Base-by-base conservation (phyloP, 2,329 filamentous ascomycete species). In the Paramyrothecium roridum region DNA sequence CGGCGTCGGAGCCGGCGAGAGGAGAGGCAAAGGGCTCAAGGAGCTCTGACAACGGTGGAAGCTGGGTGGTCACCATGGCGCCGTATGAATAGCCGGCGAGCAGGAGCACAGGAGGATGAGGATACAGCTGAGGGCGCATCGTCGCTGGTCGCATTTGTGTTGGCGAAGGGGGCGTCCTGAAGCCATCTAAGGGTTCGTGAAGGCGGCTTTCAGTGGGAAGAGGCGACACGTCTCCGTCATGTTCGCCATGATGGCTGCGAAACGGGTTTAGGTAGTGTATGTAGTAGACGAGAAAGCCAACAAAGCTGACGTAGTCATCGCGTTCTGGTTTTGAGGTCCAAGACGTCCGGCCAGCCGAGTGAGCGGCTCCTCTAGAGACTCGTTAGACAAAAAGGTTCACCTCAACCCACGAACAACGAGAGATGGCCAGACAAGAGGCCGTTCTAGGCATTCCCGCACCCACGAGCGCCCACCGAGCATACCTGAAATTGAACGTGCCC, bases 401-500 rank as follows among this genome's bases (percentile, higher is more conserved):
- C 52, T 37, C 37, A 26, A 46, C 33, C 21, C 40, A 11, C 11
- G 11, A 20, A 55, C 54, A 54, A n/a, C 37, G 48, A 21, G 48
- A 20, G 6, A 30, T n/a, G n/a, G n/a, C n/a, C n/a, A n/a, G n/a
- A 30, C 10, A 30, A 30, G 26, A 30, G 26, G 10, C 26, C 6
- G 26, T 30, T 10, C 26, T 30, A 30, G 6, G 4, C 26, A 30
- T 30, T 30, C 6, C 10, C 26, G 6, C 26, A 10, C 26, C 26
- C 26, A 30, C 10, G 26, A 45, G 22, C 34, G 3, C 16, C n/a
- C 19, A 48, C 52, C 2, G 20, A 34, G 49, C 72, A 52, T 76
- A 93, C 89, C 93, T 83, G 69, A 98, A 97, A 67, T 98, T 97
- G 72, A 98, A 97, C 0, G 91, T 96, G 8, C 82, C 87, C 2